Conservation (phyloP, 1,139 yeast genomes). For the Sugiyamaella paludigena region DNA sequence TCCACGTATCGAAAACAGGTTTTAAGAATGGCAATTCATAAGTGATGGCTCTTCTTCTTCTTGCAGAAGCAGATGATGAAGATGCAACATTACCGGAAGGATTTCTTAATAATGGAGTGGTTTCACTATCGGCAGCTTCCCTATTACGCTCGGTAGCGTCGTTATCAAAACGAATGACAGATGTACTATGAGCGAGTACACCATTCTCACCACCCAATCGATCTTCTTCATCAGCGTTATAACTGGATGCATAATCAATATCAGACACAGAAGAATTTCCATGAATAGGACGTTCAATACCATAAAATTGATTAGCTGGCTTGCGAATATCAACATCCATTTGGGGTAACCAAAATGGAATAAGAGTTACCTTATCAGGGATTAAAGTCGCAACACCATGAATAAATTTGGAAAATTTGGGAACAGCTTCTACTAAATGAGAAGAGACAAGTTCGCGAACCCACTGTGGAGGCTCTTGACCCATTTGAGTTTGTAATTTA, state of each 20-base stretch:
- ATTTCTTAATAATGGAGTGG: slow-evolving; percentile 30
- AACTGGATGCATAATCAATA: slow-evolving; percentile 42
- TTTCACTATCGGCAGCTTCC: slow-evolving; percentile 29
- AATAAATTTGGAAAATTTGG: slow-evolving; percentile 93
- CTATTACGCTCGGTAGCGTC: slow-evolving; percentile 26
- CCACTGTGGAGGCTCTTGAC: slow-evolving; percentile 99
- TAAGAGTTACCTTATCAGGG: slow-evolving; percentile 74
- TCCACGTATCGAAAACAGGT: slow-evolving; percentile 17
- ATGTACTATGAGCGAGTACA: slow-evolving; percentile 8
- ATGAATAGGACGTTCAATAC: slow-evolving; percentile 56
- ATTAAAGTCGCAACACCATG: slow-evolving; percentile 91
- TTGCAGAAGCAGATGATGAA: not conserved
- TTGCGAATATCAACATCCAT: slow-evolving; percentile 94
- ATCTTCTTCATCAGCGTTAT: slow-evolving; percentile 33
- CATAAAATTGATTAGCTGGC: slow-evolving; percentile 69
- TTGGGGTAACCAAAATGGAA: slow-evolving; percentile 98
- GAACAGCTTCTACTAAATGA: slow-evolving; percentile 96
- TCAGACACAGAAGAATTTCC: slow-evolving; percentile 39
- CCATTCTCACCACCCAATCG: slow-evolving; percentile 20
- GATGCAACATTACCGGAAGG: slow-evolving; percentile 9
- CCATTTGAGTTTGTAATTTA: slow-evolving; percentile 92
- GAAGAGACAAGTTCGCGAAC: slow-evolving; percentile 86
- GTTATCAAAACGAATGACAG: slow-evolving; percentile 29
- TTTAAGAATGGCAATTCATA: slow-evolving; percentile 16
- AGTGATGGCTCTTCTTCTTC: slow-evolving; percentile 10